These are phyloP conservation scores for Saitozyma sp. DNA, from an alignment of 768 basidiomycete species.

Conservation along the genomic window DNA sequence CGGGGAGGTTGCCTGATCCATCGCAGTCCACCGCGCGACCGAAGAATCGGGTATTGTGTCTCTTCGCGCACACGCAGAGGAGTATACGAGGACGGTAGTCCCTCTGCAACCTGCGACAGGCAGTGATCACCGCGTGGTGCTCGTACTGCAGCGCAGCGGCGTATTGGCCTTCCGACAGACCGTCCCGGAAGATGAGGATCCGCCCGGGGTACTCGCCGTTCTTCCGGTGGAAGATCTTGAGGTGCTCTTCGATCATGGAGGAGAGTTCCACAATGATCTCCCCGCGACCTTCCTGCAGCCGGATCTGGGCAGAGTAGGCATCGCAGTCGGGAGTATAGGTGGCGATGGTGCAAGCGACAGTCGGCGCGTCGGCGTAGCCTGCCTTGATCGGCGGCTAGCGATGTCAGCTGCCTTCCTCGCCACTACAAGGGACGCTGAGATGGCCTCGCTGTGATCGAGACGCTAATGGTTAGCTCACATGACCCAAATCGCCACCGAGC, in stretches of 20 bases:
- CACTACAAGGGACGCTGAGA: no score
- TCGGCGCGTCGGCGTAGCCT: slow-evolving; percentile 38
- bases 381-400: slow-evolving; percentile 42
- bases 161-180: slow-evolving; percentile 51
- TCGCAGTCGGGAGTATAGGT: slow-evolving; percentile 45
- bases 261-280: slow-evolving; percentile 51
- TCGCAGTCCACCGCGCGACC: slow-evolving; percentile 34
- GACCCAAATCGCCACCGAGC: slow-evolving; percentile 50
- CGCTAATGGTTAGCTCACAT: slow-evolving; percentile 6
- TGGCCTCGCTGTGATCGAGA: not conserved
- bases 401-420: slow-evolving; percentile 4
- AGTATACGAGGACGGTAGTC: slow-evolving; percentile 36
- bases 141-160: slow-evolving; percentile 47
- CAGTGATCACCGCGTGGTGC: slow-evolving; percentile 42
- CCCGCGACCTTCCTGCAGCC: slow-evolving; percentile 48
- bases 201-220: slow-evolving; percentile 41
- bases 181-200: slow-evolving; percentile 52
- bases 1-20: slow-evolving; percentile 42
- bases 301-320: slow-evolving; percentile 40
- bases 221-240: slow-evolving; percentile 42
- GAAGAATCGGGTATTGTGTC: slow-evolving; percentile 51
- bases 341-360: slow-evolving; percentile 53
- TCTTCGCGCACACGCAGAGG: slow-evolving; percentile 47
- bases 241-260: slow-evolving; percentile 44
- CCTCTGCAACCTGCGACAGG: slow-evolving; percentile 28